A percentile compares a stretch with the other conserved stretches of the same genome.
phyloP scores from a whole-genome alignment of 306 rosid species.

The Arachis hypogaea region DNA sequence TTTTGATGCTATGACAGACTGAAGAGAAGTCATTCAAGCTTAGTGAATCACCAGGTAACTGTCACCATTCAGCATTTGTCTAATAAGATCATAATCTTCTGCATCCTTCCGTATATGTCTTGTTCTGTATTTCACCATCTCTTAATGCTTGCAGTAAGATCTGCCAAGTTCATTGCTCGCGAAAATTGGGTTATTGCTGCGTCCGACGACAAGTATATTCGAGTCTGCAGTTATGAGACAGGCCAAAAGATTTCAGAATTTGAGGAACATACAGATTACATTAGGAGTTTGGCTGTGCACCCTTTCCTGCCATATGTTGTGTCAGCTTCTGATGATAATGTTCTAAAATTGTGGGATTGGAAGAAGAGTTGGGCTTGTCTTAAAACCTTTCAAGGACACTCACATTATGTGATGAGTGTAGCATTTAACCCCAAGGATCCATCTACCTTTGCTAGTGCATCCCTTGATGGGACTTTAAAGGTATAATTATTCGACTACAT shows the following conservation, averaged over 20 bases:
- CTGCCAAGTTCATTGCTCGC: constrained; percentile 62
- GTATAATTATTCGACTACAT: constrained; percentile 19
- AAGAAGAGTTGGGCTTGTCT: constrained; percentile 54
- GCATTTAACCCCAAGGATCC: constrained; percentile 52
- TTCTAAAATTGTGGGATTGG: constrained; percentile 70
- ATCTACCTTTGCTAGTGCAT: constrained; percentile 52
- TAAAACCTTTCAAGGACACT: constrained; percentile 57
- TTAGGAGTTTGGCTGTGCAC: constrained; percentile 63
- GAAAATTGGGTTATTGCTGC: constrained; percentile 60
- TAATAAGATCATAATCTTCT: neutral
- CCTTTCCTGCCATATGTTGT: constrained; percentile 59
- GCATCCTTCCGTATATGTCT: neutral
- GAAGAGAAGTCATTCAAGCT: constrained; percentile 58
- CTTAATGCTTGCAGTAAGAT: constrained; percentile 58
- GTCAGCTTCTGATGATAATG: constrained; percentile 65
- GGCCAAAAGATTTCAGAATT: constrained; percentile 52
- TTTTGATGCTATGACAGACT: constrained; percentile 43
- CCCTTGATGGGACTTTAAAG: constrained; percentile 69
- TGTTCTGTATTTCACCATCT: neutral
- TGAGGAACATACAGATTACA: constrained; percentile 62
- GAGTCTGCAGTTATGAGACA: constrained; percentile 46
- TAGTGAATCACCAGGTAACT: constrained; percentile 64
- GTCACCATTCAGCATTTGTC: neutral
- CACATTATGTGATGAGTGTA: constrained; percentile 77
- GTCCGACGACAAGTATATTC: constrained; percentile 57